Evolutionary conservation across 768 basidiomycete species (phyloP).

Genomic region (Boletus subcaerulescens): DNA sequence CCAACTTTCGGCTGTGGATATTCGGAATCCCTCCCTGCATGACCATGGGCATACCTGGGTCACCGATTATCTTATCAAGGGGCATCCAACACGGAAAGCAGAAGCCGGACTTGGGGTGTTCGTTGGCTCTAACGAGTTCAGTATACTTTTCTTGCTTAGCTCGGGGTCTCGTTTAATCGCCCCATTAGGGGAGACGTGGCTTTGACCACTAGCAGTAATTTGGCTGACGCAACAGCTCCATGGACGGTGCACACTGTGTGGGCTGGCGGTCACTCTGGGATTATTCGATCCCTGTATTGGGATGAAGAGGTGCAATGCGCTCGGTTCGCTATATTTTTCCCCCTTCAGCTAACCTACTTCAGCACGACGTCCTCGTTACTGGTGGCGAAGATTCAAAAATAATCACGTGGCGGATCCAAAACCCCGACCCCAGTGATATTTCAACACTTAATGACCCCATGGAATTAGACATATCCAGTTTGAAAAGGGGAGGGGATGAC

Average conservation of each 20-base stretch:
- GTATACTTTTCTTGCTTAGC: not conserved
- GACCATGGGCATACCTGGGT: conserved; percentile 60
- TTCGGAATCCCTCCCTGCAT: conserved; percentile 63
- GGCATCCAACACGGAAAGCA: conserved; percentile 30
- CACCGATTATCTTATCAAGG: conserved; percentile 73
- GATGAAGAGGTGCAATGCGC: conserved; percentile 46
- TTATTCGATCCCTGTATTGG: conserved; percentile 55
- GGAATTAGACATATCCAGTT: conserved; percentile 4
- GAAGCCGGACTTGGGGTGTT: conserved; percentile 49
- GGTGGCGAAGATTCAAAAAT: conserved; percentile 53
- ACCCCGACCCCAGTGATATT: not conserved
- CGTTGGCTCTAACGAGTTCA: conserved; percentile 73
- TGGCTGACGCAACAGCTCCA: conserved; percentile 35
- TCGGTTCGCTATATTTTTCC: not conserved
- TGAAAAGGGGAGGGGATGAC: conserved; percentile 27
- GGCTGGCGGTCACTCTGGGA: conserved; percentile 52
- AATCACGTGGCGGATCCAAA: conserved; percentile 37
- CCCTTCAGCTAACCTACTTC: conserved; percentile 1
- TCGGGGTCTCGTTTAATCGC: not conserved
- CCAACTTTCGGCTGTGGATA: conserved; percentile 52
- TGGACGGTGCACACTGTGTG: conserved; percentile 54
- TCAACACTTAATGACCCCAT: conserved; percentile 1
- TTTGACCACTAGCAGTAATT: conserved; percentile 45
- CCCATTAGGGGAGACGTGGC: conserved; percentile 54
- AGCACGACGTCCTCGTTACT: conserved; percentile 44